Conservation (phyloP, 1,284 basidiomycete species). For the Malassezia obtusa region DNA sequence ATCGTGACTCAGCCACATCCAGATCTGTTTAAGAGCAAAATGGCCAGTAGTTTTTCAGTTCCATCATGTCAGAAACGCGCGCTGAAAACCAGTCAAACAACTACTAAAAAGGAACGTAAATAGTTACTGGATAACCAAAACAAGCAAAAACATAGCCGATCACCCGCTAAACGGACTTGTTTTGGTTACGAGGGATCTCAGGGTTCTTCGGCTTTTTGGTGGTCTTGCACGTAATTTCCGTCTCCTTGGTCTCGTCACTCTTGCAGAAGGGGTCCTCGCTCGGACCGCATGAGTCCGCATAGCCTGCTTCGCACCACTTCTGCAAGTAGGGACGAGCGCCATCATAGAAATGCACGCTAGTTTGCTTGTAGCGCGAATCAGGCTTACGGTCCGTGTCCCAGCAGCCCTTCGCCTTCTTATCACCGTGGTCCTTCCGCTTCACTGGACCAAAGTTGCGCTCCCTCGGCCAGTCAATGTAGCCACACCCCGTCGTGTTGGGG, state of each 20-base stretch:
- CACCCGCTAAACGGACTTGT: no score
- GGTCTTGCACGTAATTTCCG: conserved; percentile 5
- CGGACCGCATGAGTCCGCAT: conserved; percentile 2
- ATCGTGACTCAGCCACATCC: no score
- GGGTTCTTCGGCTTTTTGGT: conserved; percentile 4
- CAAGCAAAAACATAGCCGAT: no score
- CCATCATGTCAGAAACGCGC: no score
- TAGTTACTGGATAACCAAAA: no score
- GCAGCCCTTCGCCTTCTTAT: conserved; percentile 11
- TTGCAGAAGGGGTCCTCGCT: conserved; percentile 6
- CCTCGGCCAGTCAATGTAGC: conserved; percentile 14
- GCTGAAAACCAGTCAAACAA: no score
- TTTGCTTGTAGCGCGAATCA: conserved; percentile 2
- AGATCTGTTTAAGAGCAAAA: no score
- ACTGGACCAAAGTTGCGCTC: conserved; percentile 12
- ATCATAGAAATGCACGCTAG: conserved; percentile 9
- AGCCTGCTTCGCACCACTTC: conserved; percentile 5
- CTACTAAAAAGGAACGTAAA: no score
- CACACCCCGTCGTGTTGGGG: conserved; percentile 7
- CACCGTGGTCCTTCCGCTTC: neutral
- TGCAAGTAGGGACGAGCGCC: conserved; percentile 7
- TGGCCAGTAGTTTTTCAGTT: no score
- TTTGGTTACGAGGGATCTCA: neutral
- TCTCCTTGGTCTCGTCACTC: neutral
- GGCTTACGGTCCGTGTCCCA: conserved; percentile 7